Percentiles rank a stretch among this genome's conserved stretches.
Evolutionary conservation across 1,139 yeast species (phyloP).

Genomic region (Blastobotrys arbuscula): DNA sequence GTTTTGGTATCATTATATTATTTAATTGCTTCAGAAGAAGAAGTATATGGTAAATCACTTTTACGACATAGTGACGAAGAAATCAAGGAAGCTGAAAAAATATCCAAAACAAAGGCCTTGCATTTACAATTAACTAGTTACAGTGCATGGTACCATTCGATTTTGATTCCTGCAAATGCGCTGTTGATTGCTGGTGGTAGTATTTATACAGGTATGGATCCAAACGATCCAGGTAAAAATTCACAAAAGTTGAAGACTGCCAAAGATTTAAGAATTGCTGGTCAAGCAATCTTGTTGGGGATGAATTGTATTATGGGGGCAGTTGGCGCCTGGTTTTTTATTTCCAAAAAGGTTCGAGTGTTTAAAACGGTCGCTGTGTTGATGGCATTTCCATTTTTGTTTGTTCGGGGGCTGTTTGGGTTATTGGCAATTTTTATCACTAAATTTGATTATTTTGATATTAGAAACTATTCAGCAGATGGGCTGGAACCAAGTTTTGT

Average conservation of each 20-base stretch:
- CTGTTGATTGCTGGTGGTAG: slow-evolving; percentile 25
- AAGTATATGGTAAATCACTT: slow-evolving; percentile 4
- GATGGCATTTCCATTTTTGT: slow-evolving; percentile 24
- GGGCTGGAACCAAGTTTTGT: slow-evolving; percentile 19
- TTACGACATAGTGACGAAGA: slow-evolving; percentile 10
- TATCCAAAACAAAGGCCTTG: not conserved
- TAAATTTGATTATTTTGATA: slow-evolving; percentile 19
- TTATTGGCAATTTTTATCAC: slow-evolving; percentile 19
- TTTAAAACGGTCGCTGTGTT: slow-evolving; percentile 16
- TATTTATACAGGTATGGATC: slow-evolving; percentile 16
- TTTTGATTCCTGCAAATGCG: slow-evolving; percentile 25
- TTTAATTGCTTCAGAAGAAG: slow-evolving; percentile 10
- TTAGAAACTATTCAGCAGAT: slow-evolving; percentile 16
- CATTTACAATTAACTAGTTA: slow-evolving; percentile 6
- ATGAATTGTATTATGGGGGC: slow-evolving; percentile 13
- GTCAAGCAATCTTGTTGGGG: slow-evolving; percentile 25
- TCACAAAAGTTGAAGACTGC: slow-evolving; percentile 14
- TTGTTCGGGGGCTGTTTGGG: slow-evolving; percentile 26
- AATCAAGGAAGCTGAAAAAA: not conserved
- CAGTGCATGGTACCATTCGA: slow-evolving; percentile 19
- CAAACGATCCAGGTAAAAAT: slow-evolving; percentile 2
- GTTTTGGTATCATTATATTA: slow-evolving; percentile 19
- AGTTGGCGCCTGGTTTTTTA: slow-evolving; percentile 9
- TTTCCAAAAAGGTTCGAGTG: slow-evolving; percentile 9
- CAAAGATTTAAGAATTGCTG: slow-evolving; percentile 22